These are phyloP conservation scores for Zasmidium cellare DNA, from an alignment of 2,329 filamentous ascomycete species.

Conservation along the genomic window DNA sequence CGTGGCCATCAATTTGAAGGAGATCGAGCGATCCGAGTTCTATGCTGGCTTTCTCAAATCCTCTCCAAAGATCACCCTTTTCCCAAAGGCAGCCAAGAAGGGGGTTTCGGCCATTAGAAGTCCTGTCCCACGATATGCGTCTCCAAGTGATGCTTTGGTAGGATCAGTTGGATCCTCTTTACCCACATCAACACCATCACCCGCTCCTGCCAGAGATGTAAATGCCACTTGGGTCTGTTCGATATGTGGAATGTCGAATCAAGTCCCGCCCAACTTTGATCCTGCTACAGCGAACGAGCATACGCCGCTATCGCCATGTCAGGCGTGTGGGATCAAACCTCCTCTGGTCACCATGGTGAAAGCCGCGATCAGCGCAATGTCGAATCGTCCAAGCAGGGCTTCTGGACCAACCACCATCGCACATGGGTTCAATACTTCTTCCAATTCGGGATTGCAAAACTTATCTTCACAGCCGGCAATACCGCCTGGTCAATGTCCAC, in stretches of 20 bases:
- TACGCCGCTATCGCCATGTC: slow-evolving; percentile 79
- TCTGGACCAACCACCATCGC: slow-evolving; percentile 1
- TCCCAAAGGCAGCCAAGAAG: slow-evolving; percentile 76
- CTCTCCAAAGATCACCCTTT: slow-evolving; percentile 86
- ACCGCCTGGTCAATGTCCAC: slow-evolving; percentile 58
- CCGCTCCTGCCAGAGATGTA: slow-evolving; percentile 47
- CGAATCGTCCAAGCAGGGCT: slow-evolving; percentile 48
- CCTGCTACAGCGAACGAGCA: slow-evolving; percentile 75
- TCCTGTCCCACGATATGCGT: slow-evolving; percentile 47
- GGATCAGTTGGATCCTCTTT: slow-evolving; percentile 51
- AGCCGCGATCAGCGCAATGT: slow-evolving; percentile 75
- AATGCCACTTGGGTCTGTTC: slow-evolving; percentile 90
- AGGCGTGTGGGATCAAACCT: slow-evolving; percentile 93
- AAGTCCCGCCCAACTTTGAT: slow-evolving; percentile 91
- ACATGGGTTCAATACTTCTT: slow-evolving; percentile 5
- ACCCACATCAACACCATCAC: slow-evolving; percentile 46
- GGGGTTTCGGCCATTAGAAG: slow-evolving; percentile 55
- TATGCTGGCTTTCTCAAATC: slow-evolving; percentile 94
- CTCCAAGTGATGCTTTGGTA: slow-evolving; percentile 42
- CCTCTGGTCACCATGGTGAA: slow-evolving; percentile 80
- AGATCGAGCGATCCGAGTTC: slow-evolving; percentile 87
- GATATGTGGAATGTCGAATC: slow-evolving; percentile 94
- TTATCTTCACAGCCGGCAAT: background rate
- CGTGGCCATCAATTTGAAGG: slow-evolving; percentile 80
- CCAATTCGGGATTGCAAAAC: background rate